phyloP scores from a whole-genome alignment of 1,139 yeast genomes.

The Magnusiomyces suaveolens region DNA sequence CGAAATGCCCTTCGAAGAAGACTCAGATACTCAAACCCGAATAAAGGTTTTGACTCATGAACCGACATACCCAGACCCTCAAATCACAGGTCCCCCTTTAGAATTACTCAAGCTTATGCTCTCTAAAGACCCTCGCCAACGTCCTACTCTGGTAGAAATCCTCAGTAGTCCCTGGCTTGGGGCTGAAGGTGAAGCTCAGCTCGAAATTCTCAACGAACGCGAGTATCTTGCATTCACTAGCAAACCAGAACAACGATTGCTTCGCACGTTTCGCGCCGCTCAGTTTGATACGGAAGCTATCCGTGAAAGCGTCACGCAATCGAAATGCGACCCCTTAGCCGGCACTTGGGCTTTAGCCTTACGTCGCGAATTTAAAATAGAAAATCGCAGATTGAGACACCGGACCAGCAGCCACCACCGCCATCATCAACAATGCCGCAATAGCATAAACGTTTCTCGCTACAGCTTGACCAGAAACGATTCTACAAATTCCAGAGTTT shows the following conservation, averaged over 20 bases:
- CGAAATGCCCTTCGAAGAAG: slow-evolving; percentile 84
- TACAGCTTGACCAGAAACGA: slow-evolving; percentile 18
- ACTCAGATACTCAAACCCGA: slow-evolving; percentile 48
- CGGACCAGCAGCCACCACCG: slow-evolving; percentile 10
- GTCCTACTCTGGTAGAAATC: slow-evolving; percentile 58
- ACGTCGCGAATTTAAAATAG: slow-evolving; percentile 50
- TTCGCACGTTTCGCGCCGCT: slow-evolving; percentile 54
- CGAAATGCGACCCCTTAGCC: slow-evolving; percentile 67
- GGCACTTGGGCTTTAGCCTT: slow-evolving; percentile 74
- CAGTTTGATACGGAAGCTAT: slow-evolving; percentile 61
- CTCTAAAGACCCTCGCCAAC: slow-evolving; percentile 51
- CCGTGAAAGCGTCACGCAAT: slow-evolving; percentile 49
- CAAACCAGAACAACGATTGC: slow-evolving; percentile 52
- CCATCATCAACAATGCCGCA: not conserved
- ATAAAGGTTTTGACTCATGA: slow-evolving; percentile 53
- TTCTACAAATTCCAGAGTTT: slow-evolving; percentile 37
- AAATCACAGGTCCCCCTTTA: slow-evolving; percentile 42
- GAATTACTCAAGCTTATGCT: slow-evolving; percentile 47
- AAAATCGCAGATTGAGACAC: slow-evolving; percentile 19
- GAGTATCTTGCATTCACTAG: slow-evolving; percentile 43
- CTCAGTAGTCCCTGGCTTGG: slow-evolving; percentile 55
- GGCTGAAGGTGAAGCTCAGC: slow-evolving; percentile 37
- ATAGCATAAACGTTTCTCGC: slow-evolving; percentile 19
- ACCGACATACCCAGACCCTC: slow-evolving; percentile 42
- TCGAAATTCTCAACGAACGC: slow-evolving; percentile 33